Base-by-base conservation (phyloP, 768 basidiomycete species). In the Pulveroboletus sp. region DNA sequence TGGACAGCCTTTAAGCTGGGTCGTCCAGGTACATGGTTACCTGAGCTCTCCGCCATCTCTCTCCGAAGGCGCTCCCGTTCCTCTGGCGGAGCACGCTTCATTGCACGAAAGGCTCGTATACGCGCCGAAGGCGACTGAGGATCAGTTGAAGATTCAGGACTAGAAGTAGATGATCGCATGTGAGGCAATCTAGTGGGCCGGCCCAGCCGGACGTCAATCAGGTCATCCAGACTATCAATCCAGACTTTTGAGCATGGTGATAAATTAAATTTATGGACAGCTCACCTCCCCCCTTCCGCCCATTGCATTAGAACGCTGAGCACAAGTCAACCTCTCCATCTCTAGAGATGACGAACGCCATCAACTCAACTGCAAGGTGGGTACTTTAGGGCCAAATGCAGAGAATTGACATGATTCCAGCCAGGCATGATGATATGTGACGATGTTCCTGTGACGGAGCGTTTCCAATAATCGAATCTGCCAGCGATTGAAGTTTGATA, bases 351-450 rank as follows among this genome's bases (percentile, higher is more conserved):
- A 6, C 9, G 1, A 13, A 4, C 8, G 17, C 20, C 2, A 29
- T 41, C 10, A 5, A 71, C 85, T 69, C 58, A 66, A 90, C 89
- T 93, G 89, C 31, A 96, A 68, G 1, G 93, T 87, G 5, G 90
- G 92, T 22, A 97, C 83, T 58, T 83, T 81, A 0, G 91, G 90
- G 0, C 92, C 93, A 62, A 95, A 94, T 0, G 84, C 73, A 2
- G 92, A 94, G 70, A 96, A 95, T 52, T 86, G 85, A 47, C 77
- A 80, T 0, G 79, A 75, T 65, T 97, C 93, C 20, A 97, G 77
- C 93, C 93, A 97, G 1, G 93, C 83, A 61, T 95, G 93, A 65
- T 97, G 95, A 61, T 96, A 96, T 5, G 89, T 92, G 53, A 98
- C 79, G 56, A 98, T 95, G 55, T 97, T 95, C 5, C 85, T 88